Evolutionary conservation across 2,329 filamentous ascomycete species (phyloP).

Genomic region (Fusarium sp.): DNA sequence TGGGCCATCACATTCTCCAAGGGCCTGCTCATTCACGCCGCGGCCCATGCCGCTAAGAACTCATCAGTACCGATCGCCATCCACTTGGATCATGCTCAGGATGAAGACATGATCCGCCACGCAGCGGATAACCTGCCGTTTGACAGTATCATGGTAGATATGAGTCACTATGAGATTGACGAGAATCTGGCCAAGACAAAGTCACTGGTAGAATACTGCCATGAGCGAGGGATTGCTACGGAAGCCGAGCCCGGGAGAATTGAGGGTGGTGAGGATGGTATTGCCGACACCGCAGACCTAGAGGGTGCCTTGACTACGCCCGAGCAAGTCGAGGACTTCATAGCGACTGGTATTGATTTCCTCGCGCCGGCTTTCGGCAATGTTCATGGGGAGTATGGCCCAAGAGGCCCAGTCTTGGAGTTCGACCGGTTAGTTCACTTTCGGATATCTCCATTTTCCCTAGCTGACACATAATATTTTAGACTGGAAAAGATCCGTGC

Average conservation of each 20-base stretch:
- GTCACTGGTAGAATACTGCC: too few relatives aligned
- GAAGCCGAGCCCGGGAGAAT: slow-evolving; percentile 44
- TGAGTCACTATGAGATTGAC: too few relatives aligned
- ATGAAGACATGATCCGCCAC: too few relatives aligned
- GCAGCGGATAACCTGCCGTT: too few relatives aligned
- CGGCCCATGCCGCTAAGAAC: too few relatives aligned
- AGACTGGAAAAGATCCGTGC: slow-evolving; percentile 45
- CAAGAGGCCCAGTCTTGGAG: slow-evolving; percentile 74
- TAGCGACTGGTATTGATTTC: slow-evolving; percentile 80
- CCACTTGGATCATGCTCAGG: too few relatives aligned
- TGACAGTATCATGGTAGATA: too few relatives aligned
- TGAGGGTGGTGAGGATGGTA: slow-evolving; percentile 76
- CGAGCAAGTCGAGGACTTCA: slow-evolving; percentile 79
- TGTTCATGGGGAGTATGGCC: slow-evolving; percentile 82
- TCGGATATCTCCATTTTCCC: too few relatives aligned
- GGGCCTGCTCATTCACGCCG: too few relatives aligned
- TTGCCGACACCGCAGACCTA: slow-evolving; percentile 70
- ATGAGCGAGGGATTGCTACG: slow-evolving; percentile 14
- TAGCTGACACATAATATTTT: too few relatives aligned
- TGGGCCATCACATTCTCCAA: slow-evolving; percentile 76
- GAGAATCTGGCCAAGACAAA: too few relatives aligned
- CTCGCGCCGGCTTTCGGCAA: slow-evolving; percentile 84
- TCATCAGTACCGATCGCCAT: too few relatives aligned
- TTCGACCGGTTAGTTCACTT: slow-evolving; percentile 49
- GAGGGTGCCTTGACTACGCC: slow-evolving; percentile 73